Percentiles rank a stretch among this genome's conserved stretches.
Evolutionary conservation across 2,329 filamentous ascomycete species (phyloP).

Genomic region (Diaporthe citrichinensis): DNA sequence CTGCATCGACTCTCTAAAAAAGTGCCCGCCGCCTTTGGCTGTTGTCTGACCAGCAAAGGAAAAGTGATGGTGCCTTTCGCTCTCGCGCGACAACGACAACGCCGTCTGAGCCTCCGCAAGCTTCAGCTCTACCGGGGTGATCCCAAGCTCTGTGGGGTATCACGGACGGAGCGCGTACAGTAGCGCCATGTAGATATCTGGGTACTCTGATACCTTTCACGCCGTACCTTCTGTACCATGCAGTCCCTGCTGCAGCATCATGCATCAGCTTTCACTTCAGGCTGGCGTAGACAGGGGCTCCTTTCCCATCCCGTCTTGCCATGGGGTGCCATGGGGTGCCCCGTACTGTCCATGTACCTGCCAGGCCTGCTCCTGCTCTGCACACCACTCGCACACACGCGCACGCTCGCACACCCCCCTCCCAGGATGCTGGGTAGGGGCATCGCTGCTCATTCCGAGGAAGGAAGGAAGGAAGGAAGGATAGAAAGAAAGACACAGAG

Average conservation of each 20-base stretch:
- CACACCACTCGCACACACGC: neutral
- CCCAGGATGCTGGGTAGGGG: conserved; percentile 28
- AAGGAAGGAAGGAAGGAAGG: conserved; percentile 3
- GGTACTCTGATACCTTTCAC: conserved; percentile 10
- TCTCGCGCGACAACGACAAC: conserved; percentile 9
- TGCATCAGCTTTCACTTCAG: conserved; percentile 32
- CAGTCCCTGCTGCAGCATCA: conserved; percentile 17
- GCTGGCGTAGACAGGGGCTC: conserved; percentile 18
- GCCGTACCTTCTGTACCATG: conserved; percentile 9
- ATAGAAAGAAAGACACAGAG: neutral
- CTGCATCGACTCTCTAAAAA: neutral
- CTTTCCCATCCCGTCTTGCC: conserved; percentile 23
- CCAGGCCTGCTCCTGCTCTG: conserved; percentile 16
- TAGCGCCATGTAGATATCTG: neutral
- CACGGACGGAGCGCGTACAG: conserved; percentile 27
- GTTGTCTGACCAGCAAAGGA: neutral
- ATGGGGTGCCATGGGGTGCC: neutral
- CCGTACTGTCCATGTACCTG: conserved; percentile 11
- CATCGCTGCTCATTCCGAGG: conserved; percentile 4
- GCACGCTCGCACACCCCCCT: conserved; percentile 17
- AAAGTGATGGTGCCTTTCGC: neutral
- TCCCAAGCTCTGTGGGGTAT: conserved; percentile 31
- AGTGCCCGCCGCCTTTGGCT: neutral
- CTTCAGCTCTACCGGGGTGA: conserved; percentile 29
- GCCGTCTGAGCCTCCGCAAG: conserved; percentile 33